These are phyloP conservation scores for Alternaria gansuensis DNA, from an alignment of 2,329 filamentous ascomycete species.

Conservation along the genomic window DNA sequence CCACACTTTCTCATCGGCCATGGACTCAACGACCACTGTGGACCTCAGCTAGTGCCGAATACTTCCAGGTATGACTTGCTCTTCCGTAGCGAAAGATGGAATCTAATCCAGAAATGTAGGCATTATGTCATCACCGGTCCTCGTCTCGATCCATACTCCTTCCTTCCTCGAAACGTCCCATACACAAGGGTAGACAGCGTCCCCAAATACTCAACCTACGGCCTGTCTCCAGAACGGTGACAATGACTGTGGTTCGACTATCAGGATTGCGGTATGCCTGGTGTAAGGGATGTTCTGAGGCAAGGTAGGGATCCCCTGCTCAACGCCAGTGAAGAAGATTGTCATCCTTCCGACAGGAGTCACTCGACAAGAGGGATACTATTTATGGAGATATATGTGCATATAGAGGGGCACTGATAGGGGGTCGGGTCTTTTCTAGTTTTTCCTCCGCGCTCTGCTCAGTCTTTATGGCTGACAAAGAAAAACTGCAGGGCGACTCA, in stretches of 20 bases:
- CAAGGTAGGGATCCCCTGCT: conserved; percentile 25
- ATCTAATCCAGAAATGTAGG: conserved; percentile 25
- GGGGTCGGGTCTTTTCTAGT: conserved; percentile 25
- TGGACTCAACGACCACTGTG: conserved; percentile 24
- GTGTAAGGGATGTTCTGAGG: conserved; percentile 27
- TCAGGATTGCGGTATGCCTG: conserved; percentile 26
- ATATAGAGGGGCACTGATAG: conserved; percentile 26
- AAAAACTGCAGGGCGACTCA: conserved; percentile 26
- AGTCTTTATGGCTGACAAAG: conserved; percentile 26
- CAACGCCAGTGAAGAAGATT: conserved; percentile 24
- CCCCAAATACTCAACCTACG: conserved; percentile 25
- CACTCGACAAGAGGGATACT: conserved; percentile 24
- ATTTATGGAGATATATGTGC: conserved; percentile 25
- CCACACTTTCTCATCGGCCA: conserved; percentile 23
- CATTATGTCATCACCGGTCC: conserved; percentile 26
- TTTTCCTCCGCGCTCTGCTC: conserved; percentile 22
- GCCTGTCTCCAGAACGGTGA: conserved; percentile 25
- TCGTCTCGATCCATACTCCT: conserved; percentile 23
- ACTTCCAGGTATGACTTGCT: conserved; percentile 22
- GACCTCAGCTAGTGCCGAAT: conserved; percentile 28
- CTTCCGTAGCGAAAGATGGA: conserved; percentile 24
- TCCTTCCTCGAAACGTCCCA: conserved; percentile 23
- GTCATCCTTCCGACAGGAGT: conserved; percentile 25
- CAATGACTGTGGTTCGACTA: conserved; percentile 27
- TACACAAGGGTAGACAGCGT: conserved; percentile 23